Percentiles rank a stretch among this genome's conserved stretches.
Conservation (phyloP, 371 early-diverging fungal genomes). For the Mortierella sp. region DNA sequence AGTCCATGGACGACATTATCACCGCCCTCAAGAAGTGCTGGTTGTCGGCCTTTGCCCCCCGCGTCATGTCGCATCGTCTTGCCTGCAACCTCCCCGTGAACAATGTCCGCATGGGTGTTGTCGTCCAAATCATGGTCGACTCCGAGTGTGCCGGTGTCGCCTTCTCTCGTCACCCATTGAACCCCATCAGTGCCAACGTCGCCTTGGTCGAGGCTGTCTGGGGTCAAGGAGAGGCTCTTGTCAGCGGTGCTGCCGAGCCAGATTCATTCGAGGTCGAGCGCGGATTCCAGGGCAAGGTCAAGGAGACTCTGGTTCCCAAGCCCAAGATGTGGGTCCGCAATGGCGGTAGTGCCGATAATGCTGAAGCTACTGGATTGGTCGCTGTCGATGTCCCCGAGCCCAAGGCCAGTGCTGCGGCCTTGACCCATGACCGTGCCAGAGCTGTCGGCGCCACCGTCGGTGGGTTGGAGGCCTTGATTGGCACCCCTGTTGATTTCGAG, state of each 20-base stretch:
- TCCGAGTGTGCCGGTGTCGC: constrained; percentile 58
- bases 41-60: constrained; percentile 58
- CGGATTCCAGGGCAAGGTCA: constrained; percentile 45
- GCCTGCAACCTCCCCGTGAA: constrained; percentile 42
- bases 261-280: constrained; percentile 56
- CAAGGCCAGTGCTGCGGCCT: constrained; percentile 38
- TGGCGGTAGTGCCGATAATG: constrained; percentile 23
- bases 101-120: constrained; percentile 58
- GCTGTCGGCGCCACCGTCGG: constrained; percentile 40
- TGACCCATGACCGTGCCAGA: constrained; percentile 45
- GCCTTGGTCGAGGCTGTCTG: constrained; percentile 55
- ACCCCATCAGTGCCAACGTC: constrained; percentile 49
- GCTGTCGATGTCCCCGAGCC: constrained; percentile 47
- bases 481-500: constrained; percentile 55
- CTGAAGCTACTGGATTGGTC: constrained; percentile 44
- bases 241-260: constrained; percentile 57
- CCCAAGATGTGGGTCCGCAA: constrained; percentile 59
- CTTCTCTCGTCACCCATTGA: constrained; percentile 56
- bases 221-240: constrained; percentile 57
- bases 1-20: constrained; percentile 52
- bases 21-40: constrained; percentile 56
- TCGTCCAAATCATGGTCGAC: constrained; percentile 58
- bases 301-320: constrained; percentile 51
- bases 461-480: constrained; percentile 45
- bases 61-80: constrained; percentile 58